Evolutionary conservation across 2,329 filamentous ascomycete species (phyloP).

Genomic region (Lachnellula arida): DNA sequence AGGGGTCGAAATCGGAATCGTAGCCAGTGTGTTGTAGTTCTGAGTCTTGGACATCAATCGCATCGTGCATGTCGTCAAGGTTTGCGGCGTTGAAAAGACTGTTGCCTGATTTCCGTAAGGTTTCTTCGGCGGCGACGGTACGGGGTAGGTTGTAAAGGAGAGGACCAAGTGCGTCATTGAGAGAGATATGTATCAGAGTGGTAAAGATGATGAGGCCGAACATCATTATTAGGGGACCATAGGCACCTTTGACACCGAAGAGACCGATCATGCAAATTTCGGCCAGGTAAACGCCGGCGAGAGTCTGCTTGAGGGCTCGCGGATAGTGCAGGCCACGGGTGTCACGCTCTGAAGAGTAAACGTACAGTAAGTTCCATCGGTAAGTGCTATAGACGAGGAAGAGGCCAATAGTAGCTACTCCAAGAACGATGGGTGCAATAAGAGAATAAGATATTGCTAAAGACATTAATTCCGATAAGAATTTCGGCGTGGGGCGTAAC

Average conservation of each 20-base stretch:
- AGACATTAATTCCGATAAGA: slow-evolving; percentile 5
- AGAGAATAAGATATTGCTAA: slow-evolving; percentile 60
- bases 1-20: slow-evolving; percentile 31
- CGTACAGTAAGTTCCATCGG: slow-evolving; percentile 61
- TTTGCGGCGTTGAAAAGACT: slow-evolving; percentile 11
- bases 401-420: slow-evolving; percentile 58
- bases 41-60: slow-evolving; percentile 26
- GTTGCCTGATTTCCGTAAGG: slow-evolving; percentile 15
- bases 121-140: slow-evolving; percentile 28
- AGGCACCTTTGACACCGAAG: slow-evolving; percentile 50
- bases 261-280: slow-evolving; percentile 60
- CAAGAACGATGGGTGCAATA: slow-evolving; percentile 61
- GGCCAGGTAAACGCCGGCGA: slow-evolving; percentile 58
- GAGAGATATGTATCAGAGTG: slow-evolving; percentile 47
- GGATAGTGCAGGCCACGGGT: slow-evolving; percentile 62
- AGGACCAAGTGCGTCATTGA: slow-evolving; percentile 27
- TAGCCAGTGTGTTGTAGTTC: slow-evolving; percentile 20
- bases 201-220: slow-evolving; percentile 52
- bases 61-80: slow-evolving; percentile 17
- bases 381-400: slow-evolving; percentile 61
- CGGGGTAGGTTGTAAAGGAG: slow-evolving; percentile 29
- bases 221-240: slow-evolving; percentile 54
- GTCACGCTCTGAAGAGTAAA: slow-evolving; percentile 56
- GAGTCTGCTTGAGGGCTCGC: slow-evolving; percentile 57
- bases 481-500: slow-evolving; percentile 21